Evolutionary conservation across 192 early-diverging fungal genomes (phyloP).

Genomic region (Coemansia sp.): DNA sequence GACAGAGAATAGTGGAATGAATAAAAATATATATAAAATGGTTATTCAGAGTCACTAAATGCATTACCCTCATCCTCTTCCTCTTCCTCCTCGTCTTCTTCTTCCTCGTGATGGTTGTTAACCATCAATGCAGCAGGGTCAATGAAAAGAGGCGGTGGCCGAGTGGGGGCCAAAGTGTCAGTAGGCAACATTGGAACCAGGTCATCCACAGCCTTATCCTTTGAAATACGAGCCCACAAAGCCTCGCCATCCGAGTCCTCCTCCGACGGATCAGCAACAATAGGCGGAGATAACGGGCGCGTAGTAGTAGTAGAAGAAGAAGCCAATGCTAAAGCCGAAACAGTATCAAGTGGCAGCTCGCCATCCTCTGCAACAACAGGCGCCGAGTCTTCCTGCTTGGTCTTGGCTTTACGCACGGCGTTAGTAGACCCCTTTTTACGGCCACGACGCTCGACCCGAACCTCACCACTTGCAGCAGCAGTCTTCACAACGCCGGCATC

Average conservation of each 20-base stretch:
- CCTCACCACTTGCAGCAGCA: conserved; percentile 26
- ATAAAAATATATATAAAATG: neutral
- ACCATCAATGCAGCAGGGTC: neutral
- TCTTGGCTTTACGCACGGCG: neutral
- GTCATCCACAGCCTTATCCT: conserved; percentile 31
- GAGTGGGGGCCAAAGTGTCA: neutral
- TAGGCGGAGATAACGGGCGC: neutral
- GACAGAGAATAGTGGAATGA: too few relatives aligned
- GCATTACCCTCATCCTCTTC: neutral
- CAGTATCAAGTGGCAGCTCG: conserved; percentile 13
- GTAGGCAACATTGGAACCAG: conserved; percentile 28
- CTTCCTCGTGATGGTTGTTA: neutral
- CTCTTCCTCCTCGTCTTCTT: neutral
- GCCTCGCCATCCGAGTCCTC: conserved; percentile 46
- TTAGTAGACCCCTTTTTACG: conserved; percentile 55
- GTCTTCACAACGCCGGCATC: neutral
- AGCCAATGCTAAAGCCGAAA: neutral
- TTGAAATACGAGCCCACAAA: conserved; percentile 37
- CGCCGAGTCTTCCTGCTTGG: neutral
- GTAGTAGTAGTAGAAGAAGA: neutral
- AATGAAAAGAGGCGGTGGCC: neutral
- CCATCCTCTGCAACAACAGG: conserved; percentile 10
- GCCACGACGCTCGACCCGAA: conserved; percentile 47
- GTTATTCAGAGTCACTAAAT: neutral
- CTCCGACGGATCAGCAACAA: neutral